Evolutionary conservation across 441 rosid species (phyloP), one percentile per base, ranked within the genome.

Genomic region (Macaranga tanarius): DNA sequence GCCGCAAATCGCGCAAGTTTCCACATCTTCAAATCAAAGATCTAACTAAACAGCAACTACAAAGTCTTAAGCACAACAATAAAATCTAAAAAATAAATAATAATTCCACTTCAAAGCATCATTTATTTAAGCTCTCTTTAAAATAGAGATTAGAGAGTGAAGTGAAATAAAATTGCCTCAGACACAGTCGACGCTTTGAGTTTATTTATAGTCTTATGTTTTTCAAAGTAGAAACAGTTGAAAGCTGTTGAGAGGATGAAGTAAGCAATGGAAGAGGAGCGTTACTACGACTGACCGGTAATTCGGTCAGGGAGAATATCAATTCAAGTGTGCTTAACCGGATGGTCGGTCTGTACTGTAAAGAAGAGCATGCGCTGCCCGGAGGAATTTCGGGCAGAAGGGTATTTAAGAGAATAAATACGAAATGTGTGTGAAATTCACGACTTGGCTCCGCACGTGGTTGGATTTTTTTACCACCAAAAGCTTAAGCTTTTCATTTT

Each of bases 11-110:
- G 80, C 54, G 83, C 77, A 68, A 86, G 71, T 74, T 62, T 92
- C 98, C 97, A 95, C 97, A 91, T 95, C 83, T 34, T 51, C 48
- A 42, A 72, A 51, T 74, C 78, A 72, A 73, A 78, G 83, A 86
- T 83, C 87, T 85, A 70, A 75, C 28, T 23, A 31, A 54, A 47
- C 45, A 26, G 50, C 48, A 75, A 68, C 13, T 60, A 25, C 40
- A 42, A 59, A 69, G 67, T 10, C 19, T 19, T 7, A 8, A 52
- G 19, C 5, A 52, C 9, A 17, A 52, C 17, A 50, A 50, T 15
- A 16, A 50, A 10, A 7, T 50, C 0, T 12, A 9, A 15, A 40
- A 38, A 25, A 4, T 25, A 11, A 11, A 28, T 5, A 61, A 34
- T 34, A 34, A 64, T 28, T 44, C 54, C 47, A 69, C 48, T 42